phyloP scores from a whole-genome alignment of 2,329 filamentous ascomycete species.

The Sporothrix pseudoabietina region DNA sequence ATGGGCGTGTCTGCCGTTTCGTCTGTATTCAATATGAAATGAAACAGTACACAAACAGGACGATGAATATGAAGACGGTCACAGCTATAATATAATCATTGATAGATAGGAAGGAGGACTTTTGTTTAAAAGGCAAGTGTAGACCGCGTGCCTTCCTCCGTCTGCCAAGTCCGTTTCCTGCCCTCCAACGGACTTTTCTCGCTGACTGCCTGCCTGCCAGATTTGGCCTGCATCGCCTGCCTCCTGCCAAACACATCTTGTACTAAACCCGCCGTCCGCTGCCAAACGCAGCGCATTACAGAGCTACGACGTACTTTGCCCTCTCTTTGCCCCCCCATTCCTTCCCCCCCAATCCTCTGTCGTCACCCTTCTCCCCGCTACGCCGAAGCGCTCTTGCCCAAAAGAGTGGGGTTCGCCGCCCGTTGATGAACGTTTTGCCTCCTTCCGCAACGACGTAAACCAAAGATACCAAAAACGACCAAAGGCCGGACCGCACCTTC shows the following conservation, averaged over 20 bases:
- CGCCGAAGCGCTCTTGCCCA: neutral
- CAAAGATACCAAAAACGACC: neutral
- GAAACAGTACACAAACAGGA: neutral
- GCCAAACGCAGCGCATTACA: neutral
- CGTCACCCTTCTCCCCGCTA: constrained; percentile 8
- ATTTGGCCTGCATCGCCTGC: neutral
- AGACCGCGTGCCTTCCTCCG: neutral
- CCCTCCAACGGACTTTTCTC: neutral
- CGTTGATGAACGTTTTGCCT: constrained; percentile 2
- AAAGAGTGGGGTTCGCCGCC: constrained; percentile 16
- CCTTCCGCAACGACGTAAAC: neutral
- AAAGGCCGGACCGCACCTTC: constrained; percentile 6
- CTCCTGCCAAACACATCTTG: neutral
- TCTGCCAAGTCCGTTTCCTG: neutral
- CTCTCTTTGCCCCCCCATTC: neutral
- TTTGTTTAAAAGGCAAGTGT: neutral
- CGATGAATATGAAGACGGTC: neutral
- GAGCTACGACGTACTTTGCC: neutral
- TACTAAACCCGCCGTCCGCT: neutral
- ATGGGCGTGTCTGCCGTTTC: neutral
- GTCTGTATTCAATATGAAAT: neutral
- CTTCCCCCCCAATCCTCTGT: constrained; percentile 7
- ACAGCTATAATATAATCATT: neutral
- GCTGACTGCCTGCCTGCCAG: neutral
- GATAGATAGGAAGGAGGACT: neutral